phyloP scores from a whole-genome alignment of 495 filamentous ascomycete species.

The Tuber calosporum region DNA sequence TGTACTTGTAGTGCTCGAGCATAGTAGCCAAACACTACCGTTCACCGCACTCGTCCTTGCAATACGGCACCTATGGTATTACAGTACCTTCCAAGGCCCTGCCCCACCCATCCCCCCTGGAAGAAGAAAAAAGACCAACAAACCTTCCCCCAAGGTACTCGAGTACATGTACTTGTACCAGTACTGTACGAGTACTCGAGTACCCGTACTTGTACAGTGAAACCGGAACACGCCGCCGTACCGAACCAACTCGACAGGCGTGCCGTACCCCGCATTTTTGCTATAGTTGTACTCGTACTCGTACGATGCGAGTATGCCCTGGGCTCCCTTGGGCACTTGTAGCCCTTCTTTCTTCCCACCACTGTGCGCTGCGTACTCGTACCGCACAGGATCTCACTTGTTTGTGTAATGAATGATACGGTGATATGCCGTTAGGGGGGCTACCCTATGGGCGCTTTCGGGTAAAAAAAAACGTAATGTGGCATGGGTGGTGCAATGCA shows the following conservation, averaged over 20 bases:
- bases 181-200: too few species aligned
- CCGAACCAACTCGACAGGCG: too few species aligned
- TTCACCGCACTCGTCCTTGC: background rate
- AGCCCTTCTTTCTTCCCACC: background rate
- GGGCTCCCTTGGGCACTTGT: background rate
- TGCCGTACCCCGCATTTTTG: background rate
- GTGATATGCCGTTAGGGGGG: background rate
- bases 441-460: background rate
- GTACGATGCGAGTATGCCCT: background rate
- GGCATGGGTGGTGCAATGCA: background rate
- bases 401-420: background rate
- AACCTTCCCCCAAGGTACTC: too few species aligned
- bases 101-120: background rate
- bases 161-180: too few species aligned
- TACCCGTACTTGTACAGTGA: too few species aligned
- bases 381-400: background rate
- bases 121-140: too few species aligned
- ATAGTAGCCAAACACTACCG: background rate
- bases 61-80: too few species aligned
- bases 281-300: background rate
- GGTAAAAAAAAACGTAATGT: background rate
- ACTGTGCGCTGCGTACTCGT: background rate
- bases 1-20: too few species aligned
- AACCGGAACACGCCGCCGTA: too few species aligned
- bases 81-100: background rate